Evolutionary conservation across 371 early-diverging fungal genomes (phyloP).

Genomic region (Cokeromyces recurvatus): DNA sequence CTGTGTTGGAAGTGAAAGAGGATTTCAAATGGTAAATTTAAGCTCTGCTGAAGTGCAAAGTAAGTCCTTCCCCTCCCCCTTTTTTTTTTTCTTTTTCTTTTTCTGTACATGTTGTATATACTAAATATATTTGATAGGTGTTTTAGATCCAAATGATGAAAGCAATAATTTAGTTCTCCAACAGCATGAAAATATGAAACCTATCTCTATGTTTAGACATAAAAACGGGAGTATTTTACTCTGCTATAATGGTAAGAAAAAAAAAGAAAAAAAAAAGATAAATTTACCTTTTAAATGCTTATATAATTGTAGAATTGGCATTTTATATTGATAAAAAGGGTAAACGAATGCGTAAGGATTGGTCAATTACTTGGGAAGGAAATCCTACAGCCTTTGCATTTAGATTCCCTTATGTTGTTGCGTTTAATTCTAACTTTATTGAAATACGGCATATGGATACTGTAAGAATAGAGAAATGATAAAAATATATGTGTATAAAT

Average conservation of each 20-base stretch:
- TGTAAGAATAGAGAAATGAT: too few relatives aligned
- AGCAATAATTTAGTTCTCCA: conserved; percentile 22
- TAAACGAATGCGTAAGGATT: conserved; percentile 64
- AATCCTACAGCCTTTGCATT: conserved; percentile 72
- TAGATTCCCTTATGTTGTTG: conserved; percentile 78
- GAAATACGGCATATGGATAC: conserved; percentile 85
- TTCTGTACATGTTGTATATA: too few relatives aligned
- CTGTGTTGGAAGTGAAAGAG: conserved; percentile 90
- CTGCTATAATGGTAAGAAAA: conserved; percentile 70
- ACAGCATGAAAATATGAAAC: conserved; percentile 40
- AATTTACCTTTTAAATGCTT: too few relatives aligned
- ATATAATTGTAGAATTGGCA: conserved; percentile 59
- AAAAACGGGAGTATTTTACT: conserved; percentile 74
- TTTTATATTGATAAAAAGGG: conserved; percentile 92
- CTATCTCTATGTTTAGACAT: conserved; percentile 84
- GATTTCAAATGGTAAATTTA: conserved; percentile 91
- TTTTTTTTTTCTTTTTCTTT: neutral
- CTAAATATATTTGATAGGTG: conserved; percentile 27
- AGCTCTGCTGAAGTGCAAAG: conserved; percentile 68
- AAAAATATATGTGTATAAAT: too few relatives aligned
- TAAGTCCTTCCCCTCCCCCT: conserved; percentile 7
- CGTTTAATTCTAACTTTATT: conserved; percentile 83
- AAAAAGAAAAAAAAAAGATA: too few relatives aligned
- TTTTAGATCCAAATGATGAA: conserved; percentile 43
- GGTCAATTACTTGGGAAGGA: conserved; percentile 78